Conservation (phyloP, 768 basidiomycete genomes). For the Leccinum subtestaceum region DNA sequence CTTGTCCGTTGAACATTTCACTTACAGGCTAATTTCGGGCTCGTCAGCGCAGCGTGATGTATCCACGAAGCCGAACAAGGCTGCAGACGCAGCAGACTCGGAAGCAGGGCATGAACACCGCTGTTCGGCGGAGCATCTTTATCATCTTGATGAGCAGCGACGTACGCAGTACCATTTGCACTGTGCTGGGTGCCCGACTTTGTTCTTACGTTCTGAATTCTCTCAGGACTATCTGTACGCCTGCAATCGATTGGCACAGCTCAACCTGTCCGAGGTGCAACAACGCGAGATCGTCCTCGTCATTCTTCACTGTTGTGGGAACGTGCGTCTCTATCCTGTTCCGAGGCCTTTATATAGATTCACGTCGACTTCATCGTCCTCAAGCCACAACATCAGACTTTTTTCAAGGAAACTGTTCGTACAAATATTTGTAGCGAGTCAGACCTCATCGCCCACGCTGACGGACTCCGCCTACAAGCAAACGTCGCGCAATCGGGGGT, state of each 20-base stretch:
- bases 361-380: constrained; percentile 75
- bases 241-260: constrained; percentile 80
- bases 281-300: constrained; percentile 96
- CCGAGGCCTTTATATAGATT: background rate
- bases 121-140: constrained; percentile 87
- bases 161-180: constrained; percentile 44
- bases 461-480: constrained; percentile 32
- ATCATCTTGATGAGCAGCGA: constrained; percentile 95
- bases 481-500: constrained; percentile 50
- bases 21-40: constrained; percentile 32
- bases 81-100: constrained; percentile 42
- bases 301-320: constrained; percentile 87
- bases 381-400: constrained; percentile 58
- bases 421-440: constrained; percentile 71
- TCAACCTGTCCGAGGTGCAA: constrained; percentile 84
- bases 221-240: constrained; percentile 93
- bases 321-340: constrained; percentile 47
- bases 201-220: background rate
- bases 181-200: background rate
- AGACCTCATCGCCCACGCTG: constrained; percentile 67
- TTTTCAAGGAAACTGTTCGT: constrained; percentile 68
- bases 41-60: constrained; percentile 88
- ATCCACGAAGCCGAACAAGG: constrained; percentile 19
- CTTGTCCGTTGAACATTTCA: background rate
- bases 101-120: constrained; percentile 98